Base-by-base conservation (phyloP, 192 early-diverging fungal genomes). In the Gigaspora rosea region DNA sequence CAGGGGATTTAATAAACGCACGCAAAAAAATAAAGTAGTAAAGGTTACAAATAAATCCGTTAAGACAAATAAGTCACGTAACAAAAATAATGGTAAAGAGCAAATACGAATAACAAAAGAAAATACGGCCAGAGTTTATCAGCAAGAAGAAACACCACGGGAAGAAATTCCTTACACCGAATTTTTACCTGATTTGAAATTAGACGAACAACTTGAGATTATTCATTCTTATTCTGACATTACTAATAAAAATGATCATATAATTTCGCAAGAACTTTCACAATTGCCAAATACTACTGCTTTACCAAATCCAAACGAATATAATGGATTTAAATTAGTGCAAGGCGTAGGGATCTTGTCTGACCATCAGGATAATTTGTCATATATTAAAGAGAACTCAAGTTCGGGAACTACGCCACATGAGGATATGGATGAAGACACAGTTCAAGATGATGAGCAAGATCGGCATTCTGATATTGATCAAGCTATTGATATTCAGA, bases 81-180 rank as follows among this genome's bases (percentile, higher is more conserved):
- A 56, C 18, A 56, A 56, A 18, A 56, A 56, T 18, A n/a, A 15
- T 15, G 12, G 4, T 15, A 41, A 41, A 41, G 41, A 41, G 41
- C 41, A 41, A 41, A 4, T 11, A 18, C 52, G 52, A 5, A n/a
- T n/a, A 18, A 56, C 18, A n/a, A 56, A 56, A 56, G 52, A 56
- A 4, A 18, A 4, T 18, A n/a, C 12, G 3, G 4, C 52, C 12
- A n/a, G 12, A 4, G 11, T n/a, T 56, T 18, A 56, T 56, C 52
- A 80, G 13, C 77, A 80, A 13, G 82, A 83, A 27, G 65, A 62
- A 47, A 90, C 92, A 70, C 96, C 95, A 36, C 86, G 93, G 61
- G 96, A 97, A 82, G 96, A 97, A 81, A 88, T 91, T 58, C 87
- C 92, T 20, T 96, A 90, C 78, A 83, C 86, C 27, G 93, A 93